Evolutionary conservation across 2,329 filamentous ascomycete species (phyloP), one percentile per base, ranked within the genome.

Genomic region (Cordyceps sp.): DNA sequence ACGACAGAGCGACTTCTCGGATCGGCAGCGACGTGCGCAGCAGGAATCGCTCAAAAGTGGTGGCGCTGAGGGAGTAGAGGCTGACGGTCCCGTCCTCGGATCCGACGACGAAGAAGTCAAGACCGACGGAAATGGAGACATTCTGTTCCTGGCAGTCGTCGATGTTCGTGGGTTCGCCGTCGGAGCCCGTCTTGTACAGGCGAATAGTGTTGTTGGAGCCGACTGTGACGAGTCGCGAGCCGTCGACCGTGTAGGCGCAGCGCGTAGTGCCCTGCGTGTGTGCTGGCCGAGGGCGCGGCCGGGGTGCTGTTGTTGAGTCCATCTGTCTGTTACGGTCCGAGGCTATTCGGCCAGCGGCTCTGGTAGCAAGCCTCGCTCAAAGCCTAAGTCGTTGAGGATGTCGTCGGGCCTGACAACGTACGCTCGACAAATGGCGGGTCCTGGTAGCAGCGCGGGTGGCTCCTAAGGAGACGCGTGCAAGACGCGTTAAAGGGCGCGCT

Each of bases 41-140:
- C 31, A 98, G 69, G 41, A 92, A 79, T 37, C 78, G 76, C 39
- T 93, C 82, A 56, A 92, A 83, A 19, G 63, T 55, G 45, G 77
- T 76, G 3, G 71, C 73, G 35, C 71, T 65, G 31, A 94, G 66
- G n/a, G 80, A 81, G 61, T 92, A 98, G 45, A 85, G 73, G 61
- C 80, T 93, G 46, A 98, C 84, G n/a, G 80, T 90, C 47, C 92
- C 90, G 57, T 96, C 86, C 54, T 98, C 88, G 15, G 83, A 82
- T 19, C 85, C 90, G 38, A 84, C 75, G 28, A 96, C 73, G 50
- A 94, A 93, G 53, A 81, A 85, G 37, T 79, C 73, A 48, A 88
- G 69, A 23, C 73, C 72, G 15, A 84, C 74, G 20, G 74, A 79
- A 16, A 96, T 72, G 21, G 78, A 75, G 15, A 81, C 66, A 48